Conservation (phyloP, 129 eudicot genomes). For the Chrysanthemum lavandulifolium region DNA sequence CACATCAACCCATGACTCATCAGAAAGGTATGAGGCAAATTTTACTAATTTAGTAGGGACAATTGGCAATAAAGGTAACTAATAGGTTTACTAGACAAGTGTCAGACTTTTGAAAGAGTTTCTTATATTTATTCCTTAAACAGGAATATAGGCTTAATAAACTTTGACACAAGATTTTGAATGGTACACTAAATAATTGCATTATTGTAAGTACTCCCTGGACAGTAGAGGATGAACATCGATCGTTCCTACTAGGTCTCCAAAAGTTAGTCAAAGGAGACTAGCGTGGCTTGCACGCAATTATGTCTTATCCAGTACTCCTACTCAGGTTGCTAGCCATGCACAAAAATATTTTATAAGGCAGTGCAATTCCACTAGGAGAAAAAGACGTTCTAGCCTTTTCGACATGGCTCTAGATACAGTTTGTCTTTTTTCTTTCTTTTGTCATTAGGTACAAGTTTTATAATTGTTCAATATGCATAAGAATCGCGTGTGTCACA, state of each 20-base stretch:
- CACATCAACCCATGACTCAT: too few species aligned
- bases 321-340: constrained; percentile 97
- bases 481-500: constrained; percentile 11
- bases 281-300: constrained; percentile 86
- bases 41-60: too few species aligned
- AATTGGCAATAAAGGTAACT: too few species aligned
- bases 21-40: too few species aligned
- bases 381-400: constrained; percentile 82
- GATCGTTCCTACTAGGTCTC: constrained; percentile 74
- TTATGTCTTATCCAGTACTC: constrained; percentile 76
- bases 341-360: constrained; percentile 89
- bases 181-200: too few species aligned
- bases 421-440: constrained; percentile 33
- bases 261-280: constrained; percentile 88
- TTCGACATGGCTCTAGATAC: constrained; percentile 76
- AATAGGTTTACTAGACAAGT: not conserved
- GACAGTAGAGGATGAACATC: constrained; percentile 94
- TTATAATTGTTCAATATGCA: not conserved
- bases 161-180: too few species aligned
- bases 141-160: not conserved
- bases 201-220: too few species aligned
- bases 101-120: too few species aligned
- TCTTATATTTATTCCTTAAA: not conserved
- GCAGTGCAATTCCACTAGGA: constrained; percentile 58
- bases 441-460: not conserved